Conservation (phyloP, 768 basidiomycete genomes). For the Hemileccinum rubropunctum region DNA sequence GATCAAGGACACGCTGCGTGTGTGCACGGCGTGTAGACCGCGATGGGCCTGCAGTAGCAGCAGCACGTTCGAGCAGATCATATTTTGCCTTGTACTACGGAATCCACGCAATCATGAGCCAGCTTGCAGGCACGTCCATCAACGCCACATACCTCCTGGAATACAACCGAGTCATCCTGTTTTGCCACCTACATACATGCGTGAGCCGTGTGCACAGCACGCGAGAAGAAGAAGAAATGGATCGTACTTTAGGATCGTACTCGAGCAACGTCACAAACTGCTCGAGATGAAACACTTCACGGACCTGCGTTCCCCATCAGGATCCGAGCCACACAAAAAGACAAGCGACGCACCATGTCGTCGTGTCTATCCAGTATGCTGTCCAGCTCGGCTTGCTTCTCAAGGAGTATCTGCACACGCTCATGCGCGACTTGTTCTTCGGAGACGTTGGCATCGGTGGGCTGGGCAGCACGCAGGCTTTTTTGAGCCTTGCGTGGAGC, state of each 20-base stretch:
- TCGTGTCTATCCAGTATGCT: conserved; percentile 66
- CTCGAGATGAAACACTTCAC: conserved; percentile 89
- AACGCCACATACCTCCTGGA: conserved; percentile 55
- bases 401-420: conserved; percentile 48
- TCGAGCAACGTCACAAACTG: conserved; percentile 71
- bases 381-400: conserved; percentile 60
- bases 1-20: conserved; percentile 49
- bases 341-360: conserved; percentile 54
- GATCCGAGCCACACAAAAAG: not conserved
- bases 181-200: conserved; percentile 58
- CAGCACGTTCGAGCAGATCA: conserved; percentile 54
- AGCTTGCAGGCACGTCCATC: not conserved
- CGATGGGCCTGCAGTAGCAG: conserved; percentile 43
- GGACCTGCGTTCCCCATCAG: conserved; percentile 45
- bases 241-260: conserved; percentile 77
- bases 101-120: conserved; percentile 4
- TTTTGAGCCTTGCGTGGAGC: not conserved
- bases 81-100: conserved; percentile 58
- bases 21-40: conserved; percentile 61
- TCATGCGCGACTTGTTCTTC: conserved; percentile 31
- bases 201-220: conserved; percentile 1
- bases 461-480: not conserved
- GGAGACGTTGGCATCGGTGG: conserved; percentile 5
- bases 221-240: conserved; percentile 14
- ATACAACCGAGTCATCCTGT: conserved; percentile 67